phyloP scores from a whole-genome alignment of 768 basidiomycete species.

The Pleurotus tuber-regium region DNA sequence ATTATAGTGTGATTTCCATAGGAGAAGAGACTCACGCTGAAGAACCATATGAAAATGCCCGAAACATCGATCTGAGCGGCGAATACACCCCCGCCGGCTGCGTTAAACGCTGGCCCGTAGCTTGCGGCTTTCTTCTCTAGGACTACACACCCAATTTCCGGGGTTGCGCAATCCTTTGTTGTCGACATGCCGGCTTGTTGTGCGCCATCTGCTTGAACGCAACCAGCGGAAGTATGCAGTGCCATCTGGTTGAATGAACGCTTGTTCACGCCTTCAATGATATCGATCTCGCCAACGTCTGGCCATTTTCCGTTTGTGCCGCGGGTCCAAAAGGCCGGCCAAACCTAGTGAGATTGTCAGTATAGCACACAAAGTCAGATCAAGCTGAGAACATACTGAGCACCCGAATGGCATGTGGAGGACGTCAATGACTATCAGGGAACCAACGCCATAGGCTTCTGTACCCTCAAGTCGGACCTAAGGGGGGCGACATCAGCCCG shows the following conservation, averaged over 20 bases:
- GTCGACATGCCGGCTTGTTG: slow-evolving; percentile 48
- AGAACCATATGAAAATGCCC: slow-evolving; percentile 42
- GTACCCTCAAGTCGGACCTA: slow-evolving; percentile 45
- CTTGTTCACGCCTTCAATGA: slow-evolving; percentile 82
- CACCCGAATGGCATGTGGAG: slow-evolving; percentile 50
- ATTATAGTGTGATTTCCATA: no score
- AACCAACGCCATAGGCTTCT: slow-evolving; percentile 40
- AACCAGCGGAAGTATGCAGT: slow-evolving; percentile 62
- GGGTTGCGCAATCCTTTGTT: slow-evolving; percentile 53
- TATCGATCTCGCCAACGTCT: slow-evolving; percentile 50
- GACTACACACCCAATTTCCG: slow-evolving; percentile 61
- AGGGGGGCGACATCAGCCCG: no score
- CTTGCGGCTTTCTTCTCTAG: slow-evolving; percentile 56
- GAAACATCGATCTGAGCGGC: slow-evolving; percentile 66
- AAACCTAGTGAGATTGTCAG: no score
- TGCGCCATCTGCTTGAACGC: slow-evolving; percentile 31
- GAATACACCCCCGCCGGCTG: slow-evolving; percentile 72
- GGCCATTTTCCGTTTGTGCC: slow-evolving; percentile 44
- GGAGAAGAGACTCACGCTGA: slow-evolving; percentile 39
- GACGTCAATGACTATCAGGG: slow-evolving; percentile 42
- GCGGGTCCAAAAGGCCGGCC: slow-evolving; percentile 50
- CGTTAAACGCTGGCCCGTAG: slow-evolving; percentile 66
- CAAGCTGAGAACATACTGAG: slow-evolving; percentile 46
- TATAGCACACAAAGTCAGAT: no score
- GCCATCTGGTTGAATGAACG: slow-evolving; percentile 71